phyloP scores from a whole-genome alignment of 129 eudicot genomes.

The Scalesia atractyloides region DNA sequence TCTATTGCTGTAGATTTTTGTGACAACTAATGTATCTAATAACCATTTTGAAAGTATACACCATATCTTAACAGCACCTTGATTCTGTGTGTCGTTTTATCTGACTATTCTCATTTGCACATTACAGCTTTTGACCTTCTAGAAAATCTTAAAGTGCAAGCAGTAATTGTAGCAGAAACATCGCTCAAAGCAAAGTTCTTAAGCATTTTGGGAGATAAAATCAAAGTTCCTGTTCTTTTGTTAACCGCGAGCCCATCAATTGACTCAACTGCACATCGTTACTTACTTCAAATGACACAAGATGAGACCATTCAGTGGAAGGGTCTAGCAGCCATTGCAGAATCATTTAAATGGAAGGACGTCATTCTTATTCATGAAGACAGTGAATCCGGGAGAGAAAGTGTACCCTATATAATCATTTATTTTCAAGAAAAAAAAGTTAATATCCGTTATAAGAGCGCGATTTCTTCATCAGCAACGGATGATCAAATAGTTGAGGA shows the following conservation, averaged over 20 bases:
- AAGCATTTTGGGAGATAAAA: slow-evolving; percentile 24
- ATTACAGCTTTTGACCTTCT: slow-evolving; percentile 39
- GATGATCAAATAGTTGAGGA: slow-evolving; percentile 15
- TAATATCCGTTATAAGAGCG: slow-evolving; percentile 8
- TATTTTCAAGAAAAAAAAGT: slow-evolving; percentile 23
- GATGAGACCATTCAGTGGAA: slow-evolving; percentile 34
- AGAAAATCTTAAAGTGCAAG: slow-evolving; percentile 30
- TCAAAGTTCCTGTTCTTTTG: slow-evolving; percentile 38
- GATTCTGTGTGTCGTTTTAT: too few relatives aligned
- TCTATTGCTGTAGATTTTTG: too few relatives aligned
- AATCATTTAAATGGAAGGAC: slow-evolving; percentile 35
- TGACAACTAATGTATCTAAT: neutral
- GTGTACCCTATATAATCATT: slow-evolving; percentile 14
- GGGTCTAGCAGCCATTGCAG: slow-evolving; percentile 24
- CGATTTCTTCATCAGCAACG: neutral
- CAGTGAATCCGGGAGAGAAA: slow-evolving; percentile 10
- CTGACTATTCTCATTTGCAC: neutral
- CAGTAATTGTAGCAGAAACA: slow-evolving; percentile 32
- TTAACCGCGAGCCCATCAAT: slow-evolving; percentile 21
- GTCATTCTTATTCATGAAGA: slow-evolving; percentile 37
- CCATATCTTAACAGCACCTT: too few relatives aligned
- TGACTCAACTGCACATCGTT: neutral
- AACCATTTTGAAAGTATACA: neutral
- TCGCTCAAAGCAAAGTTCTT: slow-evolving; percentile 29
- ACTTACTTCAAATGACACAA: slow-evolving; percentile 30